A percentile compares a stretch with the other conserved stretches of the same genome.
Conservation (phyloP, 1,284 basidiomycete genomes). For the Cystobasidium sp. region DNA sequence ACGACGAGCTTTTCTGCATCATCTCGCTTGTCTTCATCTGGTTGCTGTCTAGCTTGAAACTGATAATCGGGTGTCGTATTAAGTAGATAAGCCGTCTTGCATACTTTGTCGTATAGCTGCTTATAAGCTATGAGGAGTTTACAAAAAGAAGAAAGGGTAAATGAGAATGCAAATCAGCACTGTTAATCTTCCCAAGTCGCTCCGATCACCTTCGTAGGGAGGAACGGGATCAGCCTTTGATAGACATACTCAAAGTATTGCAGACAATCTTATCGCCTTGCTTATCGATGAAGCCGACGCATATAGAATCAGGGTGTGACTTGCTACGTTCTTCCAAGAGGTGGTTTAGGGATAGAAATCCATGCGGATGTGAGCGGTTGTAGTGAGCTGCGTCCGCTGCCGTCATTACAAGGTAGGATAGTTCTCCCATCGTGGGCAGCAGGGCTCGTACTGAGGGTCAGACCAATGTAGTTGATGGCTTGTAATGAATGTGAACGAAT, state of each 20-base stretch:
- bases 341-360: conserved; percentile 55
- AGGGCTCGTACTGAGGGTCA: not conserved
- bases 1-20: conserved; percentile 47
- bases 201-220: not conserved
- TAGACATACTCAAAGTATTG: conserved; percentile 52
- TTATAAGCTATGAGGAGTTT: conserved; percentile 15
- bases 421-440: conserved; percentile 11
- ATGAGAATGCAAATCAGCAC: not conserved
- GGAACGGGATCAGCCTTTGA: not conserved
- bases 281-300: conserved; percentile 56
- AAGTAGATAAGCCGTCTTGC: conserved; percentile 16
- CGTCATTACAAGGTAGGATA: conserved; percentile 56
- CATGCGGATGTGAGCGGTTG: conserved; percentile 54
- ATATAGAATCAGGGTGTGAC: conserved; percentile 54
- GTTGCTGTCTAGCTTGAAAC: not conserved
- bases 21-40: conserved; percentile 14
- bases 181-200: not conserved
- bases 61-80: not conserved
- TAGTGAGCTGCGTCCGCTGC: conserved; percentile 54
- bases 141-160: not conserved
- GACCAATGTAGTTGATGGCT: too few species aligned
- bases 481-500: too few species aligned
- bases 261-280: conserved; percentile 47
- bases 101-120: conserved; percentile 28
- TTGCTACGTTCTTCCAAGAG: conserved; percentile 56